These are phyloP conservation scores for Russula virescens DNA, from an alignment of 768 basidiomycete species.

Conservation along the genomic window DNA sequence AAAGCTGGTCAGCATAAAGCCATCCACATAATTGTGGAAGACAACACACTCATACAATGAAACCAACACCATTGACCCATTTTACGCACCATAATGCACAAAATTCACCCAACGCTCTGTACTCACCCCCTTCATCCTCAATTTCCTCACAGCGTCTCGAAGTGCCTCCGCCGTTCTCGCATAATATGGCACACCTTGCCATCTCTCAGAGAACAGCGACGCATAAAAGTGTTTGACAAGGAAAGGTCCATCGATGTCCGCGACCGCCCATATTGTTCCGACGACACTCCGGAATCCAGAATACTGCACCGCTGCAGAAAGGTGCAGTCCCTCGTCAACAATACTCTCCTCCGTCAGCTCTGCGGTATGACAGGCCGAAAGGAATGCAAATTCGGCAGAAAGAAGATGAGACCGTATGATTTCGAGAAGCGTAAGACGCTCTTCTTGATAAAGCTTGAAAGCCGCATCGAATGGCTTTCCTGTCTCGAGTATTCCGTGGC, in stretches of 20 bases:
- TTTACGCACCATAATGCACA: not conserved
- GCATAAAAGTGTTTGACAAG: not conserved
- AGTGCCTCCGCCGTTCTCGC: not conserved
- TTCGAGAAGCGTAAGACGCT: not conserved
- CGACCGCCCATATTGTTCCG: not conserved
- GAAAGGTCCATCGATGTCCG: not conserved
- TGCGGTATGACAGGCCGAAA: not conserved
- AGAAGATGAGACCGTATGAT: not conserved
- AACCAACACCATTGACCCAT: too few species aligned
- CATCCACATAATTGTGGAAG: too few species aligned
- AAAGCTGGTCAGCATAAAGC: too few species aligned
- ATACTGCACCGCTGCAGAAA: constrained; percentile 15
- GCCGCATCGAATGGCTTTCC: not conserved
- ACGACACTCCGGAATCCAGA: constrained; percentile 8
- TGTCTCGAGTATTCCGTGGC: constrained; percentile 2
- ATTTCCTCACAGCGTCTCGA: not conserved
- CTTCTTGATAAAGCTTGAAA: not conserved
- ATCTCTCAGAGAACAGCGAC: too few species aligned
- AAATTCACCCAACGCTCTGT: not conserved
- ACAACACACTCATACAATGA: too few species aligned
- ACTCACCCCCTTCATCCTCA: not conserved
- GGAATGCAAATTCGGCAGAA: not conserved
- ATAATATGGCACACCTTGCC: not conserved
- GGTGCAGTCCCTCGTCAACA: constrained; percentile 12
- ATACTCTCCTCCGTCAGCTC: not conserved